Evolutionary conservation across 2,329 filamentous ascomycete genomes (phyloP).

Genomic region (Harringtonia lauricola): DNA sequence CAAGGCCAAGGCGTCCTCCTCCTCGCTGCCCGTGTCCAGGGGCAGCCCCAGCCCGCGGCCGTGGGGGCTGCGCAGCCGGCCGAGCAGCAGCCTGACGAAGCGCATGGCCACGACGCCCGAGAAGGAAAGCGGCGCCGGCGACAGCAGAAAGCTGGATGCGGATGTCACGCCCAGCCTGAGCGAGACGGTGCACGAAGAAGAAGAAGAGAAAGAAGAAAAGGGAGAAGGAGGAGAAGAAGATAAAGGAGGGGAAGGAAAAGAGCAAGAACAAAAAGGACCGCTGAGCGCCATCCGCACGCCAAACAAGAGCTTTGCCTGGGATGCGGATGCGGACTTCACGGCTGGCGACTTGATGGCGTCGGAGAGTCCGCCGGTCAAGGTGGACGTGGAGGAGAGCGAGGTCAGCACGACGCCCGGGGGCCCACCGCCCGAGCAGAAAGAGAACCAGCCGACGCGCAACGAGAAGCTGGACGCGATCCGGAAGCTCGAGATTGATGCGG

Average conservation of each 20-base stretch:
- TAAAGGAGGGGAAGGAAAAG: too few relatives aligned
- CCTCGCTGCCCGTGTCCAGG: too few relatives aligned
- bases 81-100: slow-evolving; percentile 6
- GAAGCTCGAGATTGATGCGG: slow-evolving; percentile 14
- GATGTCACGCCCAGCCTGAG: too few relatives aligned
- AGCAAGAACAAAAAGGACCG: too few relatives aligned
- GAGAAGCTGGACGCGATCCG: slow-evolving; percentile 33
- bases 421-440: slow-evolving; percentile 4
- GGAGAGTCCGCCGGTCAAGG: slow-evolving; percentile 41
- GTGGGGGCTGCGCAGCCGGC: slow-evolving; percentile 2
- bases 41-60: slow-evolving; percentile 3
- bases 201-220: too few relatives aligned
- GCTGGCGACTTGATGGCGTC: slow-evolving; percentile 44
- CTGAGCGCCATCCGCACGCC: slow-evolving; percentile 16
- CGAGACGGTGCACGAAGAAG: too few relatives aligned
- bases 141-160: too few relatives aligned
- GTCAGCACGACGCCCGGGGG: not conserved
- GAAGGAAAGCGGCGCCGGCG: not conserved
- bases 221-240: too few relatives aligned
- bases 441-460: slow-evolving; percentile 23
- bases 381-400: slow-evolving; percentile 19
- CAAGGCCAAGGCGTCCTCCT: slow-evolving; percentile 4
- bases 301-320: slow-evolving; percentile 43
- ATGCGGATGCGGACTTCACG: slow-evolving; percentile 47
- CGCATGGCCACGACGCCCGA: not conserved